Percentiles rank a stretch among this genome's conserved stretches.
Evolutionary conservation across 768 basidiomycete genomes (phyloP).

Genomic region (Xerocomellus intermedius): DNA sequence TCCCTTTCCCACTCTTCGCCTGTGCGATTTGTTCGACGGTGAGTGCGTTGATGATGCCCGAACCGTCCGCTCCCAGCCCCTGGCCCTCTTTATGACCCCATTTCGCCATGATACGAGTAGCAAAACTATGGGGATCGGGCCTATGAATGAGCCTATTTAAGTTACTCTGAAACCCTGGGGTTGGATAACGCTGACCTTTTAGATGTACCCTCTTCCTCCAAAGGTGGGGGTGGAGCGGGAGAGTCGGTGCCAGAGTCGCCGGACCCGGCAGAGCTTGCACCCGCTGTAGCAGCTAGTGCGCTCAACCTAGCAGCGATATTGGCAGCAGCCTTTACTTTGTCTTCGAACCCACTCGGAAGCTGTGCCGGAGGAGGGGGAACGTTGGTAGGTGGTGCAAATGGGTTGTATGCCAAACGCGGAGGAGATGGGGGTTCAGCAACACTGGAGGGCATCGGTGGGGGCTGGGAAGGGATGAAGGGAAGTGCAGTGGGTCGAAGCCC

Average conservation of each 20-base stretch:
- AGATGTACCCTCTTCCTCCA: slow-evolving; percentile 30
- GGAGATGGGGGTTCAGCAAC: slow-evolving; percentile 39
- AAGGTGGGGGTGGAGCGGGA: slow-evolving; percentile 28
- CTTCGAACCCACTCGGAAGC: slow-evolving; percentile 50
- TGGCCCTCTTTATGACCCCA: slow-evolving; percentile 96
- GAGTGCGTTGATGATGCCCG: slow-evolving; percentile 87
- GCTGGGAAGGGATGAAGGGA: slow-evolving; percentile 26
- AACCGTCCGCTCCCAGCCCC: slow-evolving; percentile 81
- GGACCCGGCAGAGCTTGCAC: slow-evolving; percentile 24
- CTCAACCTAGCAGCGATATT: slow-evolving; percentile 77
- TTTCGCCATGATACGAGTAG: slow-evolving; percentile 89
- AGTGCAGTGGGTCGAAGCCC: slow-evolving; percentile 31
- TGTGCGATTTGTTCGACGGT: slow-evolving; percentile 65
- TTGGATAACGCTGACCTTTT: slow-evolving; percentile 11
- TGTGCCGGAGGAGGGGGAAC: slow-evolving; percentile 58
- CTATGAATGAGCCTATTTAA: slow-evolving; percentile 21
- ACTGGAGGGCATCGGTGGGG: slow-evolving; percentile 22
- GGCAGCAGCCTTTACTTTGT: slow-evolving; percentile 72
- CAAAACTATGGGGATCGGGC: slow-evolving; percentile 71
- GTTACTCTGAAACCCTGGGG: not conserved
- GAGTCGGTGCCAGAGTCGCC: slow-evolving; percentile 25
- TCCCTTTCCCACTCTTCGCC: slow-evolving; percentile 37
- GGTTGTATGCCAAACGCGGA: slow-evolving; percentile 62
- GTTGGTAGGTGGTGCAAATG: slow-evolving; percentile 62
- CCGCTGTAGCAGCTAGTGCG: slow-evolving; percentile 44